Percentiles rank a stretch among this genome's conserved stretches.
Evolutionary conservation across 352 stramenopile genomes (phyloP).

Genomic region (Globisporangium polare): DNA sequence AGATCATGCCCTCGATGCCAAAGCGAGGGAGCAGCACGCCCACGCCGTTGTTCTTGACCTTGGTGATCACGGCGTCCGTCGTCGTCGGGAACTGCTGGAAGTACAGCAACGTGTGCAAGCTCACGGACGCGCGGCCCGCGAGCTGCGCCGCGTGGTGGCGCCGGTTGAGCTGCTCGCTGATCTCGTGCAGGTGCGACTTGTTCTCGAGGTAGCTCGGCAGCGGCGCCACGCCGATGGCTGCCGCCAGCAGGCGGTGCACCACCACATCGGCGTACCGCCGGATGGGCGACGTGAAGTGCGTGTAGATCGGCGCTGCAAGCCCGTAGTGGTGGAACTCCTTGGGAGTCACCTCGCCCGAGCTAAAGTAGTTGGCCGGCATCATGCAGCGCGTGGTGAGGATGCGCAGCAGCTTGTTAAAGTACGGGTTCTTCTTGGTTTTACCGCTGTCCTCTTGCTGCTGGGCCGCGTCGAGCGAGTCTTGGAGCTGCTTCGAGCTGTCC

Average conservation of each 20-base stretch:
- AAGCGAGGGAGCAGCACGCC: constrained; percentile 97
- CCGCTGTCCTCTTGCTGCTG: constrained; percentile 30
- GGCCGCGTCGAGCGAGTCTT: constrained; percentile 82
- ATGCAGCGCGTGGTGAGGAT: constrained; percentile 98
- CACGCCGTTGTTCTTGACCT: constrained; percentile 94
- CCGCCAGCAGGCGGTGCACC: constrained; percentile 96
- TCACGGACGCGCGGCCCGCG: constrained; percentile 94
- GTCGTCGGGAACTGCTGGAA: constrained; percentile 89
- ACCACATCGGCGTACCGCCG: constrained; percentile 97
- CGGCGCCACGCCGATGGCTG: constrained; percentile 93
- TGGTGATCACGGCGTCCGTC: constrained; percentile 93
- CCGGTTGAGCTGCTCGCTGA: constrained; percentile 97
- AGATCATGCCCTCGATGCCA: constrained; percentile 97
- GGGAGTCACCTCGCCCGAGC: constrained; percentile 93
- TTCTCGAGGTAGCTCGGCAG: constrained; percentile 94
- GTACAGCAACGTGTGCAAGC: constrained; percentile 97
- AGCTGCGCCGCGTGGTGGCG: constrained; percentile 96
- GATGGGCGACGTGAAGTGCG: constrained; percentile 99
- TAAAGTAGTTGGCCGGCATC: constrained; percentile 99
- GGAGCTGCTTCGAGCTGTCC: constrained; percentile 74
- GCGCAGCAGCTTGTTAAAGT: constrained; percentile 98
- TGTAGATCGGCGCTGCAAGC: constrained; percentile 98
- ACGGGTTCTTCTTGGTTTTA: constrained; percentile 72
- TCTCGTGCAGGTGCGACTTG: constrained; percentile 92
- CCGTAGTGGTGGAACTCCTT: constrained; percentile 99